Conservation (phyloP, 441 rosid genomes). For the Kokia cookei region DNA sequence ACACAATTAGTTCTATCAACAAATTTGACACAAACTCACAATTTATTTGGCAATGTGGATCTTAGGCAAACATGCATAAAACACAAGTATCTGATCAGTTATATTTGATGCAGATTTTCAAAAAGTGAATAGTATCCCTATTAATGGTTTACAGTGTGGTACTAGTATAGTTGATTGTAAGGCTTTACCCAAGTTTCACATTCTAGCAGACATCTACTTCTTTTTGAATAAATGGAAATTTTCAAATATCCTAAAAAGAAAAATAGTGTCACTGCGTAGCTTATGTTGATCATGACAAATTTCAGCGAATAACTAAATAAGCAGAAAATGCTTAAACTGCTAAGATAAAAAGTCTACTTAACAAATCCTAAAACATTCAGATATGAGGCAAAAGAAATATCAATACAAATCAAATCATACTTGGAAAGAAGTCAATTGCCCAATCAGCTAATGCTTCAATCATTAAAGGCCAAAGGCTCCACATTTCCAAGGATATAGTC, state of each 20-base stretch:
- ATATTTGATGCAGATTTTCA: background rate
- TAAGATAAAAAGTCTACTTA: background rate
- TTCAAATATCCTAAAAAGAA: too few species aligned
- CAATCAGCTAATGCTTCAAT: slow-evolving; percentile 88
- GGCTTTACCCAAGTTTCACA: too few species aligned
- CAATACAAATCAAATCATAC: slow-evolving; percentile 34
- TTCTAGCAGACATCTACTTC: too few species aligned
- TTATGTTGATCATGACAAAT: background rate
- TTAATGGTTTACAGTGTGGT: too few species aligned
- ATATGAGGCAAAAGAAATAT: background rate
- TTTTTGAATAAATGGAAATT: too few species aligned
- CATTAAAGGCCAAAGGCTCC: slow-evolving; percentile 98
- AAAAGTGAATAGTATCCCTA: background rate
- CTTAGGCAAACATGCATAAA: background rate
- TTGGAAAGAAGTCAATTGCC: slow-evolving; percentile 97
- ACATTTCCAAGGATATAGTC: slow-evolving; percentile 94
- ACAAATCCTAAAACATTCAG: background rate
- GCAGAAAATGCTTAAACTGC: too few species aligned
- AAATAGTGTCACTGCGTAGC: background rate
- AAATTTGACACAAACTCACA: background rate
- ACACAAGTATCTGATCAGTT: background rate
- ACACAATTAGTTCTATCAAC: background rate
- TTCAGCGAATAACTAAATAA: background rate
- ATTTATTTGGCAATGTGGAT: background rate
- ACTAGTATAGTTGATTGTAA: too few species aligned